Evolutionary conservation across 345 rosid genomes (phyloP).

Genomic region (Rhodomyrtus tomentosa): DNA sequence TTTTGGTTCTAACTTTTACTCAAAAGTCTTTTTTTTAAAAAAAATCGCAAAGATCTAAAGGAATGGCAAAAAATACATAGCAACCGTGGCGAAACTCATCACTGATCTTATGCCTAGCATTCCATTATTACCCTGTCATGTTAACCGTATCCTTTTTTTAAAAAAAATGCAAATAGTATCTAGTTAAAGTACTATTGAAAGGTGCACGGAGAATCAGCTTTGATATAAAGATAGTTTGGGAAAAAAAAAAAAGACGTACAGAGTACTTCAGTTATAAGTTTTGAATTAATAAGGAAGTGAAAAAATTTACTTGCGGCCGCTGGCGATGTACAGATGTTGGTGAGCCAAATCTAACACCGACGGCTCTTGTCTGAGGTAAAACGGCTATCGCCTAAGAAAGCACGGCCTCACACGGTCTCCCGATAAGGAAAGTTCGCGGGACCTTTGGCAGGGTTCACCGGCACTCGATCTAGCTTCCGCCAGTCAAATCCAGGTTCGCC

Average conservation of each 20-base stretch:
- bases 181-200: neutral
- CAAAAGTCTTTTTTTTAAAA: neutral
- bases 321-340: rapidly evolving
- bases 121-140: too few relatives aligned
- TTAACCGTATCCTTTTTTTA: neutral
- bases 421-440: neutral
- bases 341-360: neutral
- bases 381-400: neutral
- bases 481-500: rapidly evolving
- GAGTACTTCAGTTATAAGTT: neutral
- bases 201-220: neutral
- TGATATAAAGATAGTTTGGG: neutral
- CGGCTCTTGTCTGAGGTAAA: rapidly evolving
- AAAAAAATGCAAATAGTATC: rapidly evolving
- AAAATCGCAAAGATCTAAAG: too few relatives aligned
- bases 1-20: neutral
- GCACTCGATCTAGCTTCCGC: neutral
- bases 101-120: too few relatives aligned
- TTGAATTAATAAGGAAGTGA: neutral
- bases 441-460: too few relatives aligned
- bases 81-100: too few relatives aligned
- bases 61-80: too few relatives aligned
- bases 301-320: neutral
- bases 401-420: too few relatives aligned
- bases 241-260: neutral